Conservation (phyloP, 345 rosid genomes). For the Nasturtium officinale region DNA sequence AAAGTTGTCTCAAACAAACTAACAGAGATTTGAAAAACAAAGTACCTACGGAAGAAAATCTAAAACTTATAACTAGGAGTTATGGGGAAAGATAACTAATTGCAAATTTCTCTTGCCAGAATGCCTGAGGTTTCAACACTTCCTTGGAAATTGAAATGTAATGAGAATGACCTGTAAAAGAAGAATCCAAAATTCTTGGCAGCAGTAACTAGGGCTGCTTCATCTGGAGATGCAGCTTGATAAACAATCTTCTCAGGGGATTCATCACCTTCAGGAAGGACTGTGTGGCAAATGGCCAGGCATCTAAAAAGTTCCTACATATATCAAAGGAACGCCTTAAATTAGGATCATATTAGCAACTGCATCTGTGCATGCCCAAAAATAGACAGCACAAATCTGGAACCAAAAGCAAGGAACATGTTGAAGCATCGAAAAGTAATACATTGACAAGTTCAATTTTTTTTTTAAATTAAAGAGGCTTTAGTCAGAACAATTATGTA, state of each 20-base stretch:
- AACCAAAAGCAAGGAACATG: slow-evolving; percentile 16
- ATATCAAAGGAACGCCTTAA: slow-evolving; percentile 21
- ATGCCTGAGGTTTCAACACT: slow-evolving; percentile 14
- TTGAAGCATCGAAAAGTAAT: not conserved
- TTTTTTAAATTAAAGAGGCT: not conserved
- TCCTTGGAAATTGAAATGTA: slow-evolving; percentile 16
- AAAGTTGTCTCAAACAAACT: slow-evolving; percentile 36
- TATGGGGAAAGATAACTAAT: slow-evolving; percentile 21
- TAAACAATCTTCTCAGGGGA: slow-evolving; percentile 88
- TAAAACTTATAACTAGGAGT: slow-evolving; percentile 12
- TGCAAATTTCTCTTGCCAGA: slow-evolving; percentile 7
- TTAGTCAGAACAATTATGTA: slow-evolving; percentile 3
- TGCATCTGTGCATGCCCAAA: slow-evolving; percentile 2
- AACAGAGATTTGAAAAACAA: slow-evolving; percentile 26
- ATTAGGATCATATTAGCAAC: slow-evolving; percentile 13
- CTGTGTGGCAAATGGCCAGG: slow-evolving; percentile 99
- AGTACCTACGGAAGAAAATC: slow-evolving; percentile 8
- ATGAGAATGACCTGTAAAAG: slow-evolving; percentile 70
- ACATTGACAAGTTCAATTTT: not conserved
- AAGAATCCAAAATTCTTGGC: slow-evolving; percentile 99
- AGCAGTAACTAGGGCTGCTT: slow-evolving; percentile 94
- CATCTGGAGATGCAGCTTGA: slow-evolving; percentile 99
- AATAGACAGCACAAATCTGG: slow-evolving; percentile 6
- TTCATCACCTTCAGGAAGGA: slow-evolving; percentile 97
- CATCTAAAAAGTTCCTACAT: slow-evolving; percentile 97